Base-by-base conservation (phyloP, 306 rosid genomes). In the Lupinus albus region DNA sequence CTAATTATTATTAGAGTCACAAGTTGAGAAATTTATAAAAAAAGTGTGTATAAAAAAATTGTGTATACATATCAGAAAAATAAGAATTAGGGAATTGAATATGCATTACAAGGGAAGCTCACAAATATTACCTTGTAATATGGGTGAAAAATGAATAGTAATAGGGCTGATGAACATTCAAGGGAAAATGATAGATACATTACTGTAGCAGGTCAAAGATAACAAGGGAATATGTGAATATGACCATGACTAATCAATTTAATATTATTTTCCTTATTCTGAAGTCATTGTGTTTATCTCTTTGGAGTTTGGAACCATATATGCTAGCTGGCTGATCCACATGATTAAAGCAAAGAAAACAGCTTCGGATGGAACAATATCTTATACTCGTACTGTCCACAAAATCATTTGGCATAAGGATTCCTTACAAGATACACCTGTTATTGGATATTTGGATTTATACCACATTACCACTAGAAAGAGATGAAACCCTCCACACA, bases 331-430 rank as follows among this genome's bases (percentile, higher is more conserved):
- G 55, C 12, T 25, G 30, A 2, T 25, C 11, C 5, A 49, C 55
- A 49, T 15, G 35, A 67, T 30, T 25, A 58, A 18, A 54, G 59
- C 57, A 11, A n/a, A 61, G 38, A 21, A n/a, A 30, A 30, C 49
- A 56, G 62, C 18, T 56, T 28, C 6, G 12, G 21, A n/a, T 57
- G 63, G 63, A 57, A 57, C 20, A 57, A 57, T n/a, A 57, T 7
- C 21, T 58, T 16, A 44, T 46, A 46, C 51, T 45, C 16, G 50
- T 57, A 8, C 25, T 7, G n/a, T 32, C 35, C 45, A 33, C n/a
- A 58, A 58, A 58, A 58, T 58, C 64, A 13, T 58, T 33, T 58
- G 46, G 36, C 64, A 33, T 57, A 30, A 57, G 32, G 63, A 36
- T 38, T 60, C 65, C 38, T 59, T 16, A 15, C n/a, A 14, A 59